phyloP scores from a whole-genome alignment of 495 filamentous ascomycete genomes.

The Hypoxylon trugodes region DNA sequence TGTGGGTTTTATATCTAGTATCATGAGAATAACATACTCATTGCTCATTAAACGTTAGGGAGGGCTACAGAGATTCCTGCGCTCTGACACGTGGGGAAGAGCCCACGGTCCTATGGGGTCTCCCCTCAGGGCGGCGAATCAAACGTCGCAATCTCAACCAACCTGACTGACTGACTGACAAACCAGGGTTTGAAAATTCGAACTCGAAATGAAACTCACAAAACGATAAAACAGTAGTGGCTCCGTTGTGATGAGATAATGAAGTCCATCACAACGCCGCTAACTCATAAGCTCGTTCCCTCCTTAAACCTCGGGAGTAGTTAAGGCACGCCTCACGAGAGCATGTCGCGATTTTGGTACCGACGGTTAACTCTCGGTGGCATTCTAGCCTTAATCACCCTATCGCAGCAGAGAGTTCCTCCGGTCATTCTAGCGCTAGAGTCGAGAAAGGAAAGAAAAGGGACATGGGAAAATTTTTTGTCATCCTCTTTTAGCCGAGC shows the following conservation, averaged over 20 bases:
- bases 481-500: too few relatives aligned
- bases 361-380: not conserved
- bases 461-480: not conserved
- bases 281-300: too few relatives aligned
- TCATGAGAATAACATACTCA: not conserved
- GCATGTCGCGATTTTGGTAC: not conserved
- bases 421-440: not conserved
- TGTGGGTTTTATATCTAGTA: not conserved
- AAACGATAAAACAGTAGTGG: not conserved
- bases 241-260: not conserved
- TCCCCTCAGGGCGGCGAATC: conserved; percentile 9
- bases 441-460: not conserved
- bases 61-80: not conserved
- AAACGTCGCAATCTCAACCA: not conserved
- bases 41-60: conserved; percentile 2
- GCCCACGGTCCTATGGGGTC: not conserved
- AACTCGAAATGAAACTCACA: not conserved
- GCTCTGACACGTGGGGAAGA: not conserved
- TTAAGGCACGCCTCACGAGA: not conserved
- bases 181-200: not conserved
- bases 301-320: too few relatives aligned
- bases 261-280: not conserved
- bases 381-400: not conserved
- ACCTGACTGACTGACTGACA: not conserved
- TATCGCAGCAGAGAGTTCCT: not conserved